Evolutionary conservation across 1,284 basidiomycete genomes (phyloP).

Genomic region (Gomphus bonarii): DNA sequence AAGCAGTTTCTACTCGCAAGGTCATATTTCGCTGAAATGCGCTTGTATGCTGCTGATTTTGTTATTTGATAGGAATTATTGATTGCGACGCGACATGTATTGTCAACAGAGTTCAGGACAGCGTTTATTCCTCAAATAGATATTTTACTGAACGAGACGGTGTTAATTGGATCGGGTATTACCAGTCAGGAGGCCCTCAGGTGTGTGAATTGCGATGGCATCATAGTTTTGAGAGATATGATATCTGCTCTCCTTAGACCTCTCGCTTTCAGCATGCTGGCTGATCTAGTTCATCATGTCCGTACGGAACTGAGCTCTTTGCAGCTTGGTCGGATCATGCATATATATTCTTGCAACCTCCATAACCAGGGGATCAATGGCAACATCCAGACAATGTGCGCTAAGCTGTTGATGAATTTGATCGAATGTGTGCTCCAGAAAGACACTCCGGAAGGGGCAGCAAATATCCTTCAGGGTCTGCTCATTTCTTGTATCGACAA

Average conservation of each 20-base stretch:
- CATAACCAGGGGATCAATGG: conserved; percentile 83
- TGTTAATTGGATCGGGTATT: conserved; percentile 81
- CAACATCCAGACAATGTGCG: conserved; percentile 84
- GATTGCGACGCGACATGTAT: conserved; percentile 87
- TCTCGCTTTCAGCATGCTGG: conserved; percentile 80
- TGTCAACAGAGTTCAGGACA: conserved; percentile 72
- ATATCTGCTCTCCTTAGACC: conserved; percentile 35
- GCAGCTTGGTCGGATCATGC: conserved; percentile 76
- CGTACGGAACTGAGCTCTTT: conserved; percentile 72
- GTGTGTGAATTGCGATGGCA: conserved; percentile 25
- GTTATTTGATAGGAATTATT: conserved; percentile 66
- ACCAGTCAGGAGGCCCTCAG: conserved; percentile 78
- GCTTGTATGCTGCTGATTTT: background rate
- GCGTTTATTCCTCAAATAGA: conserved; percentile 82
- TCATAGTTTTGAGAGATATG: background rate
- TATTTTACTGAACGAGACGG: conserved; percentile 84
- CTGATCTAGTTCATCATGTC: conserved; percentile 91
- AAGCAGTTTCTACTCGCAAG: conserved; percentile 75
- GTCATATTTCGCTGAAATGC: conserved; percentile 24
- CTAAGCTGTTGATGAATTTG: conserved; percentile 88
- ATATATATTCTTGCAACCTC: conserved; percentile 81
- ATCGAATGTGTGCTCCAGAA: conserved; percentile 78
- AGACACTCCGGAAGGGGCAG: conserved; percentile 58
- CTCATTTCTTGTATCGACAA: conserved; percentile 84
- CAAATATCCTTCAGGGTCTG: conserved; percentile 61